phyloP scores from a whole-genome alignment of 2,329 filamentous ascomycete genomes.

The Colletotrichum limetticola region DNA sequence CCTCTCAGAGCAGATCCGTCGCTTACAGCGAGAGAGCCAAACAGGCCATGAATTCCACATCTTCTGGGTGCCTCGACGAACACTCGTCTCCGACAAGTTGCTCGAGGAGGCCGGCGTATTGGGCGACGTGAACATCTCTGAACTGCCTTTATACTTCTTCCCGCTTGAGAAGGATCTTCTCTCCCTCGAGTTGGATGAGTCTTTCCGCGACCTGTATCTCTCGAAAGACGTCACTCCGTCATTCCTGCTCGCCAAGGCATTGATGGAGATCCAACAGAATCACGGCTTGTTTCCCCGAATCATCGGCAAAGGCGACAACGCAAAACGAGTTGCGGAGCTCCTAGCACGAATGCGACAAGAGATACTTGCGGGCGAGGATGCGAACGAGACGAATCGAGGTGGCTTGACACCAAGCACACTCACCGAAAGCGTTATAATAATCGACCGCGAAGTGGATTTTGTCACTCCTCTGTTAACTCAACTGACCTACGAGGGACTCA shows the following conservation, averaged over 20 bases:
- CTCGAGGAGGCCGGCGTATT: constrained; percentile 93
- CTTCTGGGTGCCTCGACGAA: constrained; percentile 94
- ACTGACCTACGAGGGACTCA: constrained; percentile 93
- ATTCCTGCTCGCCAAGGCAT: constrained; percentile 86
- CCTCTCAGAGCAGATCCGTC: constrained; percentile 84
- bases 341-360: constrained; percentile 93
- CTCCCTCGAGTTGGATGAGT: constrained; percentile 88
- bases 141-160: constrained; percentile 90
- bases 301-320: constrained; percentile 94
- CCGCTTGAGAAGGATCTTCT: constrained; percentile 91
- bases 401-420: constrained; percentile 86
- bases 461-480: constrained; percentile 93
- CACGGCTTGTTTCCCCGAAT: constrained; percentile 95
- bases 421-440: constrained; percentile 91
- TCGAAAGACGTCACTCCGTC: constrained; percentile 92
- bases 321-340: constrained; percentile 86
- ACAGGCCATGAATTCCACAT: constrained; percentile 96
- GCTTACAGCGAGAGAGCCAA: constrained; percentile 86
- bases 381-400: constrained; percentile 64
- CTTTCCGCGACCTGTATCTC: constrained; percentile 88
- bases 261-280: constrained; percentile 93
- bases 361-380: constrained; percentile 81
- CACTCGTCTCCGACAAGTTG: constrained; percentile 88
- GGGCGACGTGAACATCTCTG: constrained; percentile 89
- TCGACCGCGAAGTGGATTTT: constrained; percentile 95